Conservation (phyloP, 2,329 filamentous ascomycete genomes). For the Ilyonectria destructans region DNA sequence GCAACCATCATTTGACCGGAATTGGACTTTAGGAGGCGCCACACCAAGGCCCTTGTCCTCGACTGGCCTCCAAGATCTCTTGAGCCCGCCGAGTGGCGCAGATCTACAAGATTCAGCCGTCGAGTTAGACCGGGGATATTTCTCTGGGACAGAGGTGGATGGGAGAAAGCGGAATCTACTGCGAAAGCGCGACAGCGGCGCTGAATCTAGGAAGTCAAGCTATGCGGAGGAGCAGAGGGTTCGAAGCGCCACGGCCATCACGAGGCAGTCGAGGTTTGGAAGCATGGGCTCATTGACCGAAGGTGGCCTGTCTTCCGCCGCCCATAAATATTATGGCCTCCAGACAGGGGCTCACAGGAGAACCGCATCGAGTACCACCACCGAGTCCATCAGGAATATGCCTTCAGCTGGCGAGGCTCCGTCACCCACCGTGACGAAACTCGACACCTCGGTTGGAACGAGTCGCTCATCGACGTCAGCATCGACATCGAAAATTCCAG, state of each 20-base stretch:
- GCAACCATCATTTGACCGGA: conserved; percentile 79
- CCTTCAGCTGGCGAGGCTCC: conserved; percentile 69
- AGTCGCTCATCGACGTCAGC: conserved; percentile 62
- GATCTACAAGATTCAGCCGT: conserved; percentile 65
- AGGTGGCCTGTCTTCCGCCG: conserved; percentile 71
- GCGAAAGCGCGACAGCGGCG: conserved; percentile 80
- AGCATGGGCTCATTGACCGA: conserved; percentile 84
- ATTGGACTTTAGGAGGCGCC: conserved; percentile 77
- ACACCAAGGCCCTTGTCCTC: conserved; percentile 68
- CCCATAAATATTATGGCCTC: conserved; percentile 80
- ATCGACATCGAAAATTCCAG: conserved; percentile 60
- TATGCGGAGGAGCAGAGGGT: conserved; percentile 82
- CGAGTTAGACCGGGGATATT: conserved; percentile 91
- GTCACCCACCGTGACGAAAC: conserved; percentile 73
- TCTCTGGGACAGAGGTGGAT: conserved; percentile 90
- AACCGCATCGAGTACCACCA: conserved; percentile 73
- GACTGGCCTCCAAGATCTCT: conserved; percentile 64
- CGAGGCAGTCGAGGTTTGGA: conserved; percentile 83
- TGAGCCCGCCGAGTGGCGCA: conserved; percentile 55
- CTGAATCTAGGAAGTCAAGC: conserved; percentile 81
- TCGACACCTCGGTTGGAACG: conserved; percentile 65
- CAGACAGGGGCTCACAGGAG: conserved; percentile 67
- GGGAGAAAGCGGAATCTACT: conserved; percentile 83
- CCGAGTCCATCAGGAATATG: conserved; percentile 67
- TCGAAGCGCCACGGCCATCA: conserved; percentile 76